Percentiles rank a stretch among this genome's conserved stretches.
Conservation (phyloP, 768 basidiomycete species). For the Boletales sp. region DNA sequence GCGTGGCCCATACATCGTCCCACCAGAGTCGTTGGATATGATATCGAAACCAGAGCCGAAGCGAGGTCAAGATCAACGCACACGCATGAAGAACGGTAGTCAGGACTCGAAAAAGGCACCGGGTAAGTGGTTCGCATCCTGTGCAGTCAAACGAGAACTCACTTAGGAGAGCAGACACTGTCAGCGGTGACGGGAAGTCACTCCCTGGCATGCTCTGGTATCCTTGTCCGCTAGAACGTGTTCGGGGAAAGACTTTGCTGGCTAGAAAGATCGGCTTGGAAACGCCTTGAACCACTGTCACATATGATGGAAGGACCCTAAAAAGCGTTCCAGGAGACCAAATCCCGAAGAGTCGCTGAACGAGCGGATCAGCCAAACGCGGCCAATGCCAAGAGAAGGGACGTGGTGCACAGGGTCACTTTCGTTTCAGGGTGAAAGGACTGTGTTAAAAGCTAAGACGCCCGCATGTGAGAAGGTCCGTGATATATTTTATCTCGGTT, state of each 20-base stretch:
- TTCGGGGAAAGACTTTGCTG: background rate
- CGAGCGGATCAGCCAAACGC: background rate
- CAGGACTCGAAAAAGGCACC: conserved; percentile 10
- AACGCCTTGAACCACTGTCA: background rate
- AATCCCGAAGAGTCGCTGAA: background rate
- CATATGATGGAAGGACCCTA: conserved; percentile 3
- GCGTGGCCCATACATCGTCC: conserved; percentile 27
- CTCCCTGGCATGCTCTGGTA: background rate
- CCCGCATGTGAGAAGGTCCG: too few species aligned
- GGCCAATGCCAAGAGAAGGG: too few species aligned
- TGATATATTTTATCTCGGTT: too few species aligned
- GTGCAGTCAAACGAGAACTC: background rate
- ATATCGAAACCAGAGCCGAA: conserved; percentile 26
- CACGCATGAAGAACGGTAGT: conserved; percentile 17
- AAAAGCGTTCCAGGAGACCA: background rate
- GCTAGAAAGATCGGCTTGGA: background rate
- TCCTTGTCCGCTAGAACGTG: background rate
- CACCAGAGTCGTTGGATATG: conserved; percentile 24
- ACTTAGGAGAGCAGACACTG: conserved; percentile 17
- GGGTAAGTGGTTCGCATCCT: background rate
- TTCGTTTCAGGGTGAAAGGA: background rate
- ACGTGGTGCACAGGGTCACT: background rate
- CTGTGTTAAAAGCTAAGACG: too few species aligned
- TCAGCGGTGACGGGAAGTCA: conserved; percentile 4
- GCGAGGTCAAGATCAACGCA: conserved; percentile 18